Percentiles rank a stretch among this genome's conserved stretches.
phyloP scores from a whole-genome alignment of 2,329 filamentous ascomycete species.

The Xylaria sp. region DNA sequence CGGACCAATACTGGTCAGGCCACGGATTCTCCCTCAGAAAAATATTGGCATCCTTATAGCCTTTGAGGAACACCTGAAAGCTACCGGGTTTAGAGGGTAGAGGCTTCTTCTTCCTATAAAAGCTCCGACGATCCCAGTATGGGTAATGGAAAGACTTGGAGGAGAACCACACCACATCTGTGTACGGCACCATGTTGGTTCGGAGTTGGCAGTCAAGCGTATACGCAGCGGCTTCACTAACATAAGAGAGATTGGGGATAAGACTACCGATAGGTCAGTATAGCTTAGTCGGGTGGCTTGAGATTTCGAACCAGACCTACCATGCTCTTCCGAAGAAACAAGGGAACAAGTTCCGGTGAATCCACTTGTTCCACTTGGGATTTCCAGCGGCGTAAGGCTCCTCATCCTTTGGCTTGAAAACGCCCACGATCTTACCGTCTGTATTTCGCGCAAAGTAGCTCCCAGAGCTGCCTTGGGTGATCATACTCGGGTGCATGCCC shows the following conservation, averaged over 20 bases:
- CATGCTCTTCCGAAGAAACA: slow-evolving; percentile 97
- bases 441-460: slow-evolving; percentile 96
- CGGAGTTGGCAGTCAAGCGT: slow-evolving; percentile 90
- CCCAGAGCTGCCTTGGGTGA: slow-evolving; percentile 95
- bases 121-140: slow-evolving; percentile 92
- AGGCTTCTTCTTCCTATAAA: slow-evolving; percentile 85
- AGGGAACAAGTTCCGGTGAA: slow-evolving; percentile 95
- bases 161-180: slow-evolving; percentile 91
- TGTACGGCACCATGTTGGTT: slow-evolving; percentile 94
- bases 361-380: slow-evolving; percentile 99
- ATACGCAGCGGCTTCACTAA: slow-evolving; percentile 97
- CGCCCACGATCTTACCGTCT: slow-evolving; percentile 92
- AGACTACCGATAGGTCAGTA: slow-evolving; percentile 60
- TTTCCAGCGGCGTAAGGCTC: slow-evolving; percentile 97
- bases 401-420: slow-evolving; percentile 99
- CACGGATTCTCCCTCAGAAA: slow-evolving; percentile 96
- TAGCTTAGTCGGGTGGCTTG: background rate
- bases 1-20: slow-evolving; percentile 85
- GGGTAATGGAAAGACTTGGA: slow-evolving; percentile 99
- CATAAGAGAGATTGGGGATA: slow-evolving; percentile 96
- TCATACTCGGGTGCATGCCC: slow-evolving; percentile 93
- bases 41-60: slow-evolving; percentile 95
- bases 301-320: slow-evolving; percentile 51
- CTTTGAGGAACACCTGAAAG: slow-evolving; percentile 97
- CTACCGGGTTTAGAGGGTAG: slow-evolving; percentile 92